These are phyloP conservation scores for Hyphodiscus sp. DNA, from an alignment of 2,329 filamentous ascomycete genomes.

Conservation along the genomic window DNA sequence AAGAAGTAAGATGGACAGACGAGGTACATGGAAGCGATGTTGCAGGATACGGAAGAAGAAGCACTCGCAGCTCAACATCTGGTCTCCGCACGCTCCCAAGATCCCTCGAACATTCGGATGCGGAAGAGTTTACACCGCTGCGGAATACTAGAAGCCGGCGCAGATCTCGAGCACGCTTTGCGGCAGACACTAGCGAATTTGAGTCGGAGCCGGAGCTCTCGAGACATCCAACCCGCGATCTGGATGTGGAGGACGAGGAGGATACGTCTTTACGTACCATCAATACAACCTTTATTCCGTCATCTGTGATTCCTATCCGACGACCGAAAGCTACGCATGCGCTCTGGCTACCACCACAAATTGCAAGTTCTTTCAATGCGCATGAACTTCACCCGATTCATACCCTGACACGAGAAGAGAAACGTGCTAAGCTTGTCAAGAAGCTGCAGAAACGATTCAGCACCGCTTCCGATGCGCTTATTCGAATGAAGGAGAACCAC, in stretches of 20 bases:
- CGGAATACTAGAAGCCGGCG: background rate
- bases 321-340: background rate
- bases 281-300: background rate
- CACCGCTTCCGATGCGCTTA: slow-evolving; percentile 2
- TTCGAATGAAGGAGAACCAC: background rate
- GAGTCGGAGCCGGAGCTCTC: slow-evolving; percentile 31
- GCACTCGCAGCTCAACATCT: background rate
- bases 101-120: background rate
- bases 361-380: slow-evolving; percentile 6
- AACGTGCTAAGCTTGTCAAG: slow-evolving; percentile 17
- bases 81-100: background rate
- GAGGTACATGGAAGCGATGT: background rate
- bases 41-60: background rate
- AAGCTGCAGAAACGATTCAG: slow-evolving; percentile 16
- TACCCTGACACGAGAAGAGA: slow-evolving; percentile 19
- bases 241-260: background rate
- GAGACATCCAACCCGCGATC: background rate
- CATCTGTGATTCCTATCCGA: background rate
- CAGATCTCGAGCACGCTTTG: background rate
- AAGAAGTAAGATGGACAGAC: slow-evolving; percentile 9
- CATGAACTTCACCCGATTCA: slow-evolving; percentile 15
- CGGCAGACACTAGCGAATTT: slow-evolving; percentile 17
- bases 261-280: background rate
- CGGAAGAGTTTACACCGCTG: background rate
- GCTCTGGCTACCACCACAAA: background rate